A percentile compares a stretch with the other conserved stretches of the same genome.
These are phyloP conservation scores for Penicillium cataractarum DNA, from an alignment of 495 filamentous ascomycete species.

Conservation along the genomic window DNA sequence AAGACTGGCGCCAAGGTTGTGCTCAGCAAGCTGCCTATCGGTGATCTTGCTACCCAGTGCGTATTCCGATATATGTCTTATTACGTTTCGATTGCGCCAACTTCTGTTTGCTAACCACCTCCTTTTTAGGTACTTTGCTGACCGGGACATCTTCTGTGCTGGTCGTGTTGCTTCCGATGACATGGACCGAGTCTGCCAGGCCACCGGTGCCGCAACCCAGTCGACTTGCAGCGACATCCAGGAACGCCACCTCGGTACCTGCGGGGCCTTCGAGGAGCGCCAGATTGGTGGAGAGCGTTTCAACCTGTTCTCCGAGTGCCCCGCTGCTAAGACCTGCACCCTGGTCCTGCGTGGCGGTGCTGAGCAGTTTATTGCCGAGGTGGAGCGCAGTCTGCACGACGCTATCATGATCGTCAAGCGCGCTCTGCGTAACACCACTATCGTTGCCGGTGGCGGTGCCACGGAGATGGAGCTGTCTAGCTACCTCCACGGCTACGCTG, in stretches of 20 bases:
- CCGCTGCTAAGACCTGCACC: conserved; percentile 94
- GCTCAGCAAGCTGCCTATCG: conserved; percentile 94
- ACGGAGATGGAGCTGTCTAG: conserved; percentile 96
- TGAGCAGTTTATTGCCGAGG: conserved; percentile 98
- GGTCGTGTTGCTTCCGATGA: conserved; percentile 92
- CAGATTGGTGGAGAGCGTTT: conserved; percentile 97
- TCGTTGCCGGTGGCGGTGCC: conserved; percentile 94
- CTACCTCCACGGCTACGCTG: conserved; percentile 88
- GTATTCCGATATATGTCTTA: conserved; percentile 21
- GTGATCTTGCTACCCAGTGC: conserved; percentile 93
- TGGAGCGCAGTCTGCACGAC: conserved; percentile 95
- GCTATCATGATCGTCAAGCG: conserved; percentile 99
- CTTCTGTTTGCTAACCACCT: background rate
- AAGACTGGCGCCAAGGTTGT: conserved; percentile 96
- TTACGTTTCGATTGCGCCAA: background rate
- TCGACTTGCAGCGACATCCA: conserved; percentile 97
- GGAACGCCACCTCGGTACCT: conserved; percentile 86
- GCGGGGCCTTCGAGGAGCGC: conserved; percentile 88
- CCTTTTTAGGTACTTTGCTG: conserved; percentile 76
- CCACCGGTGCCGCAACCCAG: conserved; percentile 88
- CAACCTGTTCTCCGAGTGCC: conserved; percentile 97
- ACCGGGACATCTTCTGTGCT: conserved; percentile 98
- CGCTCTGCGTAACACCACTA: conserved; percentile 87
- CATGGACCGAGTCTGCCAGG: conserved; percentile 93
- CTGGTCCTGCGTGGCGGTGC: conserved; percentile 93